Conservation (phyloP, 1,284 basidiomycete species). For the Rhizoctonia solani region DNA sequence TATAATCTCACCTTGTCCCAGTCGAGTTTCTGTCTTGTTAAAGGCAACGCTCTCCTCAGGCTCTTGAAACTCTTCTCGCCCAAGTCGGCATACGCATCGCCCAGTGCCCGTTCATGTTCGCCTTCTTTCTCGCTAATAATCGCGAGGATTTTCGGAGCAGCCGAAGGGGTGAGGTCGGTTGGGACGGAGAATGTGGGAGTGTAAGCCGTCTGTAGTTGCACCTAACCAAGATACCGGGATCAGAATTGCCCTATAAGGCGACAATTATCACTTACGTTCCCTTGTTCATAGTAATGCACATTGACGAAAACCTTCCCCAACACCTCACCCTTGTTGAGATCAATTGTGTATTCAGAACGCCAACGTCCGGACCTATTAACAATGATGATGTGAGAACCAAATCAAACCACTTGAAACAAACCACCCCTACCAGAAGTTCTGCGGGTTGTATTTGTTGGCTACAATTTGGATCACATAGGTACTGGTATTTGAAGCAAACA, state of each 20-base stretch:
- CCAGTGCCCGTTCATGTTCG: slow-evolving; percentile 74
- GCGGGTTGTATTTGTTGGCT: slow-evolving; percentile 90
- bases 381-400: neutral
- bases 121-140: slow-evolving; percentile 79
- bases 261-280: slow-evolving; percentile 65
- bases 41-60: slow-evolving; percentile 81
- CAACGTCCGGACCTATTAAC: slow-evolving; percentile 83
- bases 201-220: slow-evolving; percentile 83
- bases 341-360: slow-evolving; percentile 61
- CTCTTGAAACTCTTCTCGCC: slow-evolving; percentile 91
- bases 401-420: neutral
- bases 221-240: slow-evolving; percentile 53
- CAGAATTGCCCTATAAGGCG: neutral
- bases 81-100: slow-evolving; percentile 81
- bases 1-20: slow-evolving; percentile 80
- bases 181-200: slow-evolving; percentile 67
- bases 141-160: slow-evolving; percentile 72
- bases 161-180: slow-evolving; percentile 49
- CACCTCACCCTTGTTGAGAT: slow-evolving; percentile 43
- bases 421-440: slow-evolving; percentile 77
- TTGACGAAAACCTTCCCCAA: slow-evolving; percentile 70
- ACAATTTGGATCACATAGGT: slow-evolving; percentile 80
- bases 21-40: slow-evolving; percentile 91
- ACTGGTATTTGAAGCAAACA: slow-evolving; percentile 59
- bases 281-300: slow-evolving; percentile 96